Evolutionary conservation across 2,329 filamentous ascomycete genomes (phyloP).

Genomic region (Beauveria sp.): DNA sequence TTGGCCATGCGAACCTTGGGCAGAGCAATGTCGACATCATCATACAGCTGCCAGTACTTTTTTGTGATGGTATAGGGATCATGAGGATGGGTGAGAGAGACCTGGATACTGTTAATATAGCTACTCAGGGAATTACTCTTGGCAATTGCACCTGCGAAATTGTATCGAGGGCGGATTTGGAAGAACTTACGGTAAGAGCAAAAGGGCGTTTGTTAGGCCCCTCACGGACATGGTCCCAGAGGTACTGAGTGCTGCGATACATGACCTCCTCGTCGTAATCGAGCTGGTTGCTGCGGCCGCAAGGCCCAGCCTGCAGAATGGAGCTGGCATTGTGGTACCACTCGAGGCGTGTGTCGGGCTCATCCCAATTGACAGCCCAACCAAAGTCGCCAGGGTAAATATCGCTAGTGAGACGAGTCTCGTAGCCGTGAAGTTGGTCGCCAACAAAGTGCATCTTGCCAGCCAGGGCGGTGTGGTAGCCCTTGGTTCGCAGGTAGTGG

Average conservation of each 20-base stretch:
- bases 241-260: constrained; percentile 80
- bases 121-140: neutral
- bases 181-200: constrained; percentile 58
- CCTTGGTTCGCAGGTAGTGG: constrained; percentile 76
- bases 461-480: constrained; percentile 83
- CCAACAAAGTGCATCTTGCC: constrained; percentile 98
- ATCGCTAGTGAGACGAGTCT: constrained; percentile 85
- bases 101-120: constrained; percentile 26
- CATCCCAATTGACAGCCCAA: constrained; percentile 94
- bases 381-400: constrained; percentile 94
- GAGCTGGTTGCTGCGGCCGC: constrained; percentile 86
- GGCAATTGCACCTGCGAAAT: neutral
- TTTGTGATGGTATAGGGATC: constrained; percentile 92
- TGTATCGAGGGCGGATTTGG: neutral
- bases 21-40: constrained; percentile 77
- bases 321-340: constrained; percentile 97
- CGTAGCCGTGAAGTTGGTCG: constrained; percentile 89
- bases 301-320: constrained; percentile 81
- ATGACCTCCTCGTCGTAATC: constrained; percentile 97
- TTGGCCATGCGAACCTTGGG: constrained; percentile 72
- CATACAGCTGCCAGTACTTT: constrained; percentile 89
- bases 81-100: constrained; percentile 89
- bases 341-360: constrained; percentile 75
- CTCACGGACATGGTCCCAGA: constrained; percentile 85
- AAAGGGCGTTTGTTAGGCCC: constrained; percentile 69